Conservation (phyloP, 1,284 basidiomycete genomes). For the Cystobasidium sp. region DNA sequence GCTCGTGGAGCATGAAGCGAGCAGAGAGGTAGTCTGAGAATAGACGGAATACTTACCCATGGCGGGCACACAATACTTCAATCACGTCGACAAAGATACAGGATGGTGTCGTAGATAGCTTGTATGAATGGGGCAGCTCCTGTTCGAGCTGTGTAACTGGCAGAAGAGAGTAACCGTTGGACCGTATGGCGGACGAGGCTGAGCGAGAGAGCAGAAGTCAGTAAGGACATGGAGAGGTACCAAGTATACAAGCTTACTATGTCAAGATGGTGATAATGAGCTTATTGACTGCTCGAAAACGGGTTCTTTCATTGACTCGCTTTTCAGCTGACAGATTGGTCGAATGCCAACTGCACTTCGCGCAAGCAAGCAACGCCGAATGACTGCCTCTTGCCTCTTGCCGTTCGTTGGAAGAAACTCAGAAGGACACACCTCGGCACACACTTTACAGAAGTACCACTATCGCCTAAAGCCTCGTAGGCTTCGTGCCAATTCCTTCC, state of each 20-base stretch:
- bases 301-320: background rate
- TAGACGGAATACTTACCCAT: conserved; percentile 2
- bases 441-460: too few species aligned
- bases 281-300: background rate
- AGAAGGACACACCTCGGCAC: too few species aligned
- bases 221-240: background rate
- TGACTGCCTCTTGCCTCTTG: too few species aligned
- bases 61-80: background rate
- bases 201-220: conserved; percentile 4
- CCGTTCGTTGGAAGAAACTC: too few species aligned
- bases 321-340: too few species aligned
- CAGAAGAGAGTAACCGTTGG: background rate
- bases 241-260: too few species aligned
- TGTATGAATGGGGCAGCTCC: background rate
- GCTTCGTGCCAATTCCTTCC: too few species aligned
- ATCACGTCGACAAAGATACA: background rate
- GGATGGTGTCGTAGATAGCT: background rate
- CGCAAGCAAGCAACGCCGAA: too few species aligned
- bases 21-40: background rate
- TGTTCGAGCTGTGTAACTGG: conserved; percentile 11
- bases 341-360: background rate
- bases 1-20: background rate
- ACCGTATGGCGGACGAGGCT: background rate
- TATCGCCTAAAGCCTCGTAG: too few species aligned
- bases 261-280: too few species aligned